These are phyloP conservation scores for Globisporangium alternatum DNA, from an alignment of 352 stramenopile genomes.

Conservation along the genomic window DNA sequence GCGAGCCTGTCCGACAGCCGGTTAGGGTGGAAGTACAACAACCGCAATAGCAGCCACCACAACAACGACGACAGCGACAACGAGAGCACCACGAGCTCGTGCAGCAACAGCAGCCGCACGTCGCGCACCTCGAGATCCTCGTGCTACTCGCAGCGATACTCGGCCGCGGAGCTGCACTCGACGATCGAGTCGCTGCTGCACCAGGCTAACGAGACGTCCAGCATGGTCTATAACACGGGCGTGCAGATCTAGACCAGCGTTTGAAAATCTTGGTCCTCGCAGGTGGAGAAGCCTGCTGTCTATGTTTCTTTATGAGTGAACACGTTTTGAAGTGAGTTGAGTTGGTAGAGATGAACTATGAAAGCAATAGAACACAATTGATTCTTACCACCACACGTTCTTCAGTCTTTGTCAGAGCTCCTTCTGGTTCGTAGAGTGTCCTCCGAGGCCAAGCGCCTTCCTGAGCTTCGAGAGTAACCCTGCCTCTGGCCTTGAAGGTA, in stretches of 20 bases:
- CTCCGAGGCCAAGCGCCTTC: slow-evolving; percentile 2
- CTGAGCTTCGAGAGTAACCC: slow-evolving; percentile 1
- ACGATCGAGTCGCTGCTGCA: slow-evolving; percentile 74
- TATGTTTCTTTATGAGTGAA: background rate
- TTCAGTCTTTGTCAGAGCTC: background rate
- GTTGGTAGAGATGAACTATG: background rate
- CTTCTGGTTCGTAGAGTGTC: background rate
- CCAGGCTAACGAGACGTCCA: slow-evolving; percentile 63
- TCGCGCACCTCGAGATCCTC: slow-evolving; percentile 22
- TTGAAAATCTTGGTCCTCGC: too few relatives aligned
- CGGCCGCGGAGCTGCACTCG: slow-evolving; percentile 57
- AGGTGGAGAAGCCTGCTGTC: background rate
- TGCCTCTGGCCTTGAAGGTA: too few relatives aligned
- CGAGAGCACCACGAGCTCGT: slow-evolving; percentile 46
- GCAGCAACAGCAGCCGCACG: slow-evolving; percentile 27
- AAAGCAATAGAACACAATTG: background rate
- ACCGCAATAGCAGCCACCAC: background rate
- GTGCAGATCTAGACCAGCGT: slow-evolving; percentile 11
- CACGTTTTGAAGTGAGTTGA: background rate
- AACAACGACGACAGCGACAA: slow-evolving; percentile 38
- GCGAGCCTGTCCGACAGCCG: slow-evolving; percentile 22
- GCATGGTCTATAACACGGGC: slow-evolving; percentile 34
- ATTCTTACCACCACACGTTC: background rate
- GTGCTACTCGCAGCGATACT: slow-evolving; percentile 44
- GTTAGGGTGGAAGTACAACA: slow-evolving; percentile 32